Conservation (phyloP, 805 yeast species). For the Schwanniomyces occidentalis region DNA sequence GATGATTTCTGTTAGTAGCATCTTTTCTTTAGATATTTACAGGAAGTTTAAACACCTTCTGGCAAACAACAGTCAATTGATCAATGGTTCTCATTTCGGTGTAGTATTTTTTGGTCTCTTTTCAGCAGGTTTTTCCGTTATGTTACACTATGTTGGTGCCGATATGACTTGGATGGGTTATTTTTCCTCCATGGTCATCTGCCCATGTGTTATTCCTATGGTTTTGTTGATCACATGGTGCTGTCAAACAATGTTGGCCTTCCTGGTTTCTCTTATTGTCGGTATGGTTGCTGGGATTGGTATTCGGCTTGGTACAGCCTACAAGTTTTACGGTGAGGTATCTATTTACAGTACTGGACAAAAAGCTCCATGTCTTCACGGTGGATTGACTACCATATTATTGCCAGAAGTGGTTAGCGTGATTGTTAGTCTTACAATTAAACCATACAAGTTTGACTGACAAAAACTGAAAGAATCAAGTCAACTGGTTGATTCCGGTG, state of each 20-base stretch:
- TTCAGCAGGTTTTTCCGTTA: constrained; percentile 39
- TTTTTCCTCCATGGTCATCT: constrained; percentile 35
- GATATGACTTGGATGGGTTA: constrained; percentile 34
- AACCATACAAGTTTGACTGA: constrained; percentile 33
- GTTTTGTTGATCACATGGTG: constrained; percentile 35
- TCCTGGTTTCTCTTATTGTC: constrained; percentile 29
- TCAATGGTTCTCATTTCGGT: constrained; percentile 41
- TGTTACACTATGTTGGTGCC: constrained; percentile 30
- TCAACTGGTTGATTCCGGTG: constrained; percentile 17
- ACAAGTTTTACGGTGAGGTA: constrained; percentile 25
- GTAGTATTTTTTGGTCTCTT: constrained; percentile 40
- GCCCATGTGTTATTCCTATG: constrained; percentile 41
- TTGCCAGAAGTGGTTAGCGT: constrained; percentile 31
- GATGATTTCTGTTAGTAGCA: constrained; percentile 40
- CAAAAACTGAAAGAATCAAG: constrained; percentile 19
- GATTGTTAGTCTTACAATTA: constrained; percentile 22
- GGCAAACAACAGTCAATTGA: constrained; percentile 44
- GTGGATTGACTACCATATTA: constrained; percentile 31
- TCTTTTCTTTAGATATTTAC: constrained; percentile 48
- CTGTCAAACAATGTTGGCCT: constrained; percentile 28
- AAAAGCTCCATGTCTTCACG: constrained; percentile 35
- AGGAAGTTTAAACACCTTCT: constrained; percentile 42
- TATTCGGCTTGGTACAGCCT: constrained; percentile 33
- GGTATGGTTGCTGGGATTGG: constrained; percentile 30
- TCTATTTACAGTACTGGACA: constrained; percentile 25